These are phyloP conservation scores for Pecoramyces ruminantium DNA, from an alignment of 192 early-diverging fungal genomes.

Conservation along the genomic window DNA sequence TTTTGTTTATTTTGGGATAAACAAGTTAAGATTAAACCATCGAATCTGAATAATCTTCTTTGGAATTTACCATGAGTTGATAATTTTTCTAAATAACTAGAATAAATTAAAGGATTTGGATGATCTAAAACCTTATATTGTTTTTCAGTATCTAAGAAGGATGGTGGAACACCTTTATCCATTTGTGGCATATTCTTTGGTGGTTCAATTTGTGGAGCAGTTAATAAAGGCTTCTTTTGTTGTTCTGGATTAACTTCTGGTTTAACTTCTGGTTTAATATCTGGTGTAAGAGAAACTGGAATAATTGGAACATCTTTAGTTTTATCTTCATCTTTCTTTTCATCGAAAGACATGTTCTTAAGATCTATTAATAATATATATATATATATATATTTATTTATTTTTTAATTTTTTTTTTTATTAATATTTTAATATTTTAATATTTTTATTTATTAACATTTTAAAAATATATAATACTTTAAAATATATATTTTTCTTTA, in stretches of 20 bases:
- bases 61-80: not conserved
- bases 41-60: not conserved
- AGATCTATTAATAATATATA: no score
- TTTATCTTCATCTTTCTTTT: no score
- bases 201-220: not conserved
- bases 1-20: not conserved
- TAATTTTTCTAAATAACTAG: not conserved
- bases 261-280: no score
- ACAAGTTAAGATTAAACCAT: not conserved
- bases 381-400: no score
- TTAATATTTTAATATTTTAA: no score
- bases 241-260: not conserved
- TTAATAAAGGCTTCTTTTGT: not conserved
- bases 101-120: not conserved
- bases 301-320: no score
- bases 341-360: no score
- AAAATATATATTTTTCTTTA: no score
- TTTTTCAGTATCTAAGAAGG: not conserved
- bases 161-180: not conserved
- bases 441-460: no score
- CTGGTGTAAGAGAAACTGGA: no score
- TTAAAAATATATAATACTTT: no score
- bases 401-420: no score
- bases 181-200: not conserved
- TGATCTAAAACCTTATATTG: not conserved